Conservation (phyloP, 768 basidiomycete species). For the Rickenella mellea region DNA sequence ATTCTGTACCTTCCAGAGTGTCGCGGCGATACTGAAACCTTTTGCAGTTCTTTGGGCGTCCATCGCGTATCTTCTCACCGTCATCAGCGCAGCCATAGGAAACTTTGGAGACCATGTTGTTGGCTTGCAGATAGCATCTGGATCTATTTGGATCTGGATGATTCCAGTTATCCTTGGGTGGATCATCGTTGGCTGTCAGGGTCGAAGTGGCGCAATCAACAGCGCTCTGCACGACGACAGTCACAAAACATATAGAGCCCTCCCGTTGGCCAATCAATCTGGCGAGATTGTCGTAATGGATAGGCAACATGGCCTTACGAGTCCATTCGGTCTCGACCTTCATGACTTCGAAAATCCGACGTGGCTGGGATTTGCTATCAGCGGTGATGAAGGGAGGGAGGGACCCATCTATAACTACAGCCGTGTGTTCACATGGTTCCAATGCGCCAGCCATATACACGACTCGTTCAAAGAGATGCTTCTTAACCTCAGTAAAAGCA, state of each 20-base stretch:
- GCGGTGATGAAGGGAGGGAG: conserved; percentile 9
- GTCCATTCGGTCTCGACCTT: too few relatives aligned
- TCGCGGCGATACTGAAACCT: neutral
- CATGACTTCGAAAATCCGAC: neutral
- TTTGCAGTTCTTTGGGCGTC: conserved; percentile 8
- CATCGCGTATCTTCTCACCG: conserved; percentile 7
- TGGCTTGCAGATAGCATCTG: conserved; percentile 10
- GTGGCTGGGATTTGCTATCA: conserved; percentile 7
- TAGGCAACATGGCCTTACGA: too few relatives aligned
- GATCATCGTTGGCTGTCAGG: conserved; percentile 8
- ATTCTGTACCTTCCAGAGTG: neutral
- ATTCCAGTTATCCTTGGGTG: conserved; percentile 12
- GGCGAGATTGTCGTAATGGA: too few relatives aligned
- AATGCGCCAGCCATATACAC: conserved; percentile 3
- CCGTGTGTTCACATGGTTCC: conserved; percentile 10
- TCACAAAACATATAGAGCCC: too few relatives aligned
- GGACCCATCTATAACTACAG: conserved; percentile 11
- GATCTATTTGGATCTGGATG: conserved; percentile 12
- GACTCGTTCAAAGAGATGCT: conserved; percentile 1
- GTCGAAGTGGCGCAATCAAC: conserved; percentile 7
- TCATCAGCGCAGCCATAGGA: conserved; percentile 7
- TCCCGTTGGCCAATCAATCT: too few relatives aligned
- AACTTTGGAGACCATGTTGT: conserved; percentile 5
- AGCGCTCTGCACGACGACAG: conserved; percentile 7
- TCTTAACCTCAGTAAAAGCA: too few relatives aligned